A percentile compares a stretch with the other conserved stretches of the same genome.
phyloP scores from a whole-genome alignment of 2,329 filamentous ascomycete species.

The Colletotrichum falcatum region DNA sequence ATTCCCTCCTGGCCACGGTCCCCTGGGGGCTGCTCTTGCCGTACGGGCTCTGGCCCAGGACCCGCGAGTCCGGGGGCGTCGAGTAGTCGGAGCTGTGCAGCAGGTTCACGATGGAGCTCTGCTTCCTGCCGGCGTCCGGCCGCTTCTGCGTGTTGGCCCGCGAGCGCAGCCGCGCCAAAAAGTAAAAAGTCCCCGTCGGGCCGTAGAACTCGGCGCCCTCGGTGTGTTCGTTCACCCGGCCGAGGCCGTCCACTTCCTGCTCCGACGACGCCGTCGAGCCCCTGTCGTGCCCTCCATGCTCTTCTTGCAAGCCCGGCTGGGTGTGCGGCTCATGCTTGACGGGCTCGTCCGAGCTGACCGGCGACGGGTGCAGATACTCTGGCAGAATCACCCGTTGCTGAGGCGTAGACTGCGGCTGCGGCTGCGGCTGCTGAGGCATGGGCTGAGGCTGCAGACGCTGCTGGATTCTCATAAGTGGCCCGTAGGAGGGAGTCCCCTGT shows the following conservation, averaged over 20 bases:
- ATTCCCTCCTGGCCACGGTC: slow-evolving; percentile 6
- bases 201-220: slow-evolving; percentile 41
- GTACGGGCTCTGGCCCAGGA: slow-evolving; percentile 10
- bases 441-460: slow-evolving; percentile 11
- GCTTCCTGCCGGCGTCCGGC: slow-evolving; percentile 3
- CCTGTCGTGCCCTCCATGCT: slow-evolving; percentile 1
- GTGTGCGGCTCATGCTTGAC: slow-evolving; percentile 16
- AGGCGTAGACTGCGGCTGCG: neutral
- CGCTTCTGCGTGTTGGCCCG: slow-evolving; percentile 34
- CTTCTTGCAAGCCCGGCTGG: slow-evolving; percentile 4
- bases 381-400: neutral
- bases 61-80: slow-evolving; percentile 31
- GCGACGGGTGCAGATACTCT: slow-evolving; percentile 28
- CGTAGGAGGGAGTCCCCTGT: slow-evolving; percentile 3
- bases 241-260: slow-evolving; percentile 38
- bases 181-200: slow-evolving; percentile 40
- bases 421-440: neutral
- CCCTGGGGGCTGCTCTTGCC: slow-evolving; percentile 27
- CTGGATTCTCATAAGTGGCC: slow-evolving; percentile 15
- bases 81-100: slow-evolving; percentile 43
- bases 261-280: slow-evolving; percentile 28
- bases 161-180: slow-evolving; percentile 35
- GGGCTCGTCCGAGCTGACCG: slow-evolving; percentile 34
- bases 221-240: slow-evolving; percentile 38
- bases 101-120: slow-evolving; percentile 41